phyloP scores from a whole-genome alignment of 768 basidiomycete species.

The Amyloporia xantha region DNA sequence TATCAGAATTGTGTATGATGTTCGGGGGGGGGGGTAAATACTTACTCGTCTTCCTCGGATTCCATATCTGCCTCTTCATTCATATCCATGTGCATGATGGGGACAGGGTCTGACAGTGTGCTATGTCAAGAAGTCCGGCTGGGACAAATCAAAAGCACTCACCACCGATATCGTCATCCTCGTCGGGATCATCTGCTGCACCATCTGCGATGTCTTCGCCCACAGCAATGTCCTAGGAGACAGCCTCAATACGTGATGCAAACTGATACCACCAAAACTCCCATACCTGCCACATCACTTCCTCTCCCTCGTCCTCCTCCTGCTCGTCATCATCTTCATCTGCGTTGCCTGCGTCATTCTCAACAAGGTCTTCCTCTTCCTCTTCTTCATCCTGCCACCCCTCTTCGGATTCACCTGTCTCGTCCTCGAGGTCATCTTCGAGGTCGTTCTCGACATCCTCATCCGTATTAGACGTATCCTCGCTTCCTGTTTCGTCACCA shows the following conservation, averaged over 20 bases:
- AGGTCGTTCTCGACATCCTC: conserved; percentile 66
- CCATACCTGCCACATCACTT: conserved; percentile 37
- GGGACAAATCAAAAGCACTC: conserved; percentile 10
- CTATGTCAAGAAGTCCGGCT: neutral
- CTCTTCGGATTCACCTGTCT: conserved; percentile 48
- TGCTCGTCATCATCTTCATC: conserved; percentile 30
- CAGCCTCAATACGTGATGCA: too few species aligned
- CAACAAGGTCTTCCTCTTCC: conserved; percentile 51
- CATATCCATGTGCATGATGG: conserved; percentile 22
- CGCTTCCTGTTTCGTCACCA: conserved; percentile 76
- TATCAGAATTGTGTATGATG: neutral
- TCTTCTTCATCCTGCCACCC: conserved; percentile 62
- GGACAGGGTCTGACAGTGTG: conserved; percentile 16
- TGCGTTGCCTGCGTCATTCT: conserved; percentile 36
- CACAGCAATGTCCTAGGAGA: conserved; percentile 27
- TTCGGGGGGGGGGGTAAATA: neutral
- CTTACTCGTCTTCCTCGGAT: conserved; percentile 29
- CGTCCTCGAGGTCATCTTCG: conserved; percentile 60
- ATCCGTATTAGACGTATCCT: conserved; percentile 71
- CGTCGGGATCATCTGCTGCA: conserved; percentile 33
- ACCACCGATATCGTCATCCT: conserved; percentile 59
- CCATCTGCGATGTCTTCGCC: conserved; percentile 30
- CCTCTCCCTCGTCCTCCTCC: conserved; percentile 30
- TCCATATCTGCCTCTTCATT: conserved; percentile 26
- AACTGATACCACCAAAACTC: conserved; percentile 1